phyloP scores from a whole-genome alignment of 2,329 filamentous ascomycete genomes.

The Xylogone sp. region DNA sequence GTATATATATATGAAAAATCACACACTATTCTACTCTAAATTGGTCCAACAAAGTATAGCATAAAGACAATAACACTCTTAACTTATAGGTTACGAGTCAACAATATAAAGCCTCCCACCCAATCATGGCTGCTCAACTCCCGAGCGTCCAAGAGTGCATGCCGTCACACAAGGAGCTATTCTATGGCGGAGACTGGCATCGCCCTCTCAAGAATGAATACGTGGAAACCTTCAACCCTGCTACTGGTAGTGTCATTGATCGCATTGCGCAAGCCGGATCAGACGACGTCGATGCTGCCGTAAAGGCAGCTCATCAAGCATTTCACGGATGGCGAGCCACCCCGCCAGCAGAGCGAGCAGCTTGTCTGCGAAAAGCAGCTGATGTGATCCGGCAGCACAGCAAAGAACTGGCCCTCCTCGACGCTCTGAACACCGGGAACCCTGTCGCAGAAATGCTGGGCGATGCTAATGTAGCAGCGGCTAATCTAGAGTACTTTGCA shows the following conservation, averaged over 20 bases:
- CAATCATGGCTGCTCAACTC: too few species aligned
- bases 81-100: too few species aligned
- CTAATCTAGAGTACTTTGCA: conserved; percentile 21
- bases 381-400: conserved; percentile 25
- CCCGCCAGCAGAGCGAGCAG: conserved; percentile 26
- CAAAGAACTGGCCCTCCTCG: conserved; percentile 29
- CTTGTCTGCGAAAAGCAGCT: conserved; percentile 29
- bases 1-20: too few species aligned
- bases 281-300: conserved; percentile 31
- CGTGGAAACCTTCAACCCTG: neutral
- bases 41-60: too few species aligned
- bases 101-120: too few species aligned
- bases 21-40: too few species aligned
- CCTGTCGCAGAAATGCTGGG: conserved; percentile 50
- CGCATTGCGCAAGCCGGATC: conserved; percentile 32
- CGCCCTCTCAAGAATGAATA: neutral
- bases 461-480: conserved; percentile 48
- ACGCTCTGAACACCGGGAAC: conserved; percentile 32
- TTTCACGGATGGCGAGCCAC: conserved; percentile 35
- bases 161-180: conserved; percentile 23
- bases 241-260: neutral
- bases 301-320: conserved; percentile 32
- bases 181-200: neutral
- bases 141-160: conserved; percentile 22
- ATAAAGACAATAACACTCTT: too few species aligned